These are phyloP conservation scores for Linum lewisii DNA, from an alignment of 345 rosid species.

Conservation along the genomic window DNA sequence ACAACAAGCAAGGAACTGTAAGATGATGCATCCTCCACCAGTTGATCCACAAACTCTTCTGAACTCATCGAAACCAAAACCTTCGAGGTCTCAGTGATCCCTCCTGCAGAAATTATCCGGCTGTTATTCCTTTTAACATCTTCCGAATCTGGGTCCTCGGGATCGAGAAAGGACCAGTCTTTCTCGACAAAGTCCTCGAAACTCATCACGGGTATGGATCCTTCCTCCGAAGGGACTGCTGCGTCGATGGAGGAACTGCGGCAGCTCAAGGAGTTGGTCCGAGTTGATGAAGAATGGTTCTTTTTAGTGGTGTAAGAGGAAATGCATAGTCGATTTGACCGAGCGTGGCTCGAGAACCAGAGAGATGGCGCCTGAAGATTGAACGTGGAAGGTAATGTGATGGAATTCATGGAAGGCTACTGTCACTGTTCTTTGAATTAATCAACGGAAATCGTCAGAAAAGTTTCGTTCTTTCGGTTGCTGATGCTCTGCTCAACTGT, in stretches of 20 bases:
- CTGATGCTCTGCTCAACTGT: too few relatives aligned
- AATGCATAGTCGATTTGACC: slow-evolving; percentile 3
- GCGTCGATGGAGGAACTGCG: slow-evolving; percentile 16
- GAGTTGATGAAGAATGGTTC: neutral
- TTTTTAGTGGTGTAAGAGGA: neutral
- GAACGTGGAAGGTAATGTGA: slow-evolving; percentile 16
- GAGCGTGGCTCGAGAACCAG: slow-evolving; percentile 11
- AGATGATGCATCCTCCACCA: slow-evolving; percentile 40
- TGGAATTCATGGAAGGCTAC: slow-evolving; percentile 31
- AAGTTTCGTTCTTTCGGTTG: neutral
- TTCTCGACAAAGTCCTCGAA: slow-evolving; percentile 62
- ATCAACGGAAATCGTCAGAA: slow-evolving; percentile 2
- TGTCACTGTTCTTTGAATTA: neutral
- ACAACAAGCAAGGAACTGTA: slow-evolving; percentile 52
- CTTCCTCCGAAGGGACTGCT: slow-evolving; percentile 41
- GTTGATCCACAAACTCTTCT: slow-evolving; percentile 53
- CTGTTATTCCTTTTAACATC: slow-evolving; percentile 34
- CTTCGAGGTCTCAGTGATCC: slow-evolving; percentile 45
- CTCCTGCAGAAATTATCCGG: slow-evolving; percentile 57
- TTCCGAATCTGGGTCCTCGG: slow-evolving; percentile 33
- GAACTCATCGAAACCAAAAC: slow-evolving; percentile 67
- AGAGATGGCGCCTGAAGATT: slow-evolving; percentile 14
- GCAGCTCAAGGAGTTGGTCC: slow-evolving; percentile 11
- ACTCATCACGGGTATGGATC: slow-evolving; percentile 28
- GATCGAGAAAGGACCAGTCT: slow-evolving; percentile 88